Conservation (phyloP, 768 basidiomycete genomes). For the Leucosporidium yakuticum region DNA sequence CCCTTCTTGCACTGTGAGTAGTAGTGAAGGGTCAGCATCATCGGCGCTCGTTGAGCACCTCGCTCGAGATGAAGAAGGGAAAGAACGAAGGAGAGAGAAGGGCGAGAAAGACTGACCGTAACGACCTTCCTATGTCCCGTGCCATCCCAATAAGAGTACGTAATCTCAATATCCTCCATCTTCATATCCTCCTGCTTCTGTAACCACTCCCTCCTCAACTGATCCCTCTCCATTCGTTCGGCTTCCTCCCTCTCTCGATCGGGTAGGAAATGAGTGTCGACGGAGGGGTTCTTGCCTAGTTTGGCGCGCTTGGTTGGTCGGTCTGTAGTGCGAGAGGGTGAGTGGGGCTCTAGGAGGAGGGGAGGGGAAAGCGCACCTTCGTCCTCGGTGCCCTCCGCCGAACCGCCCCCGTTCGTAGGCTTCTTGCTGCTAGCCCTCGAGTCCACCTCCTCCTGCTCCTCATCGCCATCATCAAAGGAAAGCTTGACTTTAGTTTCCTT, state of each 20-base stretch:
- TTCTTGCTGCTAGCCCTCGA: constrained; percentile 24
- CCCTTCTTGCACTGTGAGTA: constrained; percentile 88
- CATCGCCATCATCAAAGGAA: constrained; percentile 86
- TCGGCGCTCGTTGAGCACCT: background rate
- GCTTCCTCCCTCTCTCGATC: constrained; percentile 95
- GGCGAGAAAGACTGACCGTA: constrained; percentile 53
- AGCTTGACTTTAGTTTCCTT: constrained; percentile 79
- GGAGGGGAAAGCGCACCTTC: background rate
- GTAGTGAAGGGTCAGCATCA: background rate
- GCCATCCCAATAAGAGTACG: constrained; percentile 98
- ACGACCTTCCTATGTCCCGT: constrained; percentile 93
- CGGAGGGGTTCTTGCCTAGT: constrained; percentile 88
- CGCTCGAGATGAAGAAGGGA: background rate
- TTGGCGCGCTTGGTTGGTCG: constrained; percentile 61
- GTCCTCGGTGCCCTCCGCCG: constrained; percentile 8
- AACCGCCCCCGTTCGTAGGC: background rate
- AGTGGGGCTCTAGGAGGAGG: background rate
- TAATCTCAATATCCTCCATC: constrained; percentile 73
- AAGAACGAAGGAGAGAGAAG: background rate
- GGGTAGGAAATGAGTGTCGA: constrained; percentile 96
- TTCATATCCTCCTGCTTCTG: constrained; percentile 53
- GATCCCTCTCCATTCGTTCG: constrained; percentile 81
- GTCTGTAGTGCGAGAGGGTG: constrained; percentile 36
- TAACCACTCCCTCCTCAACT: constrained; percentile 84
- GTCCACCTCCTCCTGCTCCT: constrained; percentile 47